phyloP scores from a whole-genome alignment of 106 monocot genomes.

The Platanthera guangdongensis region DNA sequence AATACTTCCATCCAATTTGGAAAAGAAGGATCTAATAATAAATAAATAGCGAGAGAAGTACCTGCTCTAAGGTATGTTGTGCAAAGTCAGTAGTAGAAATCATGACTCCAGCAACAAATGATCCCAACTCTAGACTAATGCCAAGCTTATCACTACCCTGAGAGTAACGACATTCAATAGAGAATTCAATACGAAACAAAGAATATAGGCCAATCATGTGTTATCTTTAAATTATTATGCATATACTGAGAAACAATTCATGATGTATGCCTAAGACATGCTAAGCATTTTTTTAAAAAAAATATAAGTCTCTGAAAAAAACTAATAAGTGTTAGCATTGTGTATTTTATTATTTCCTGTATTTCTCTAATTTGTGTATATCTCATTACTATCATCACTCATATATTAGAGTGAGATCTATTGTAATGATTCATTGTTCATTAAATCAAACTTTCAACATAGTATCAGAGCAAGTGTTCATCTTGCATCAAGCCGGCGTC shows the following conservation, averaged over 20 bases:
- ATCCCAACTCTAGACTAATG: conserved; percentile 93
- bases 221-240: not conserved
- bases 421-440: no score
- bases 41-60: conserved; percentile 8
- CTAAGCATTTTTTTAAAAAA: not conserved
- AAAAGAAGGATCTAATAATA: conserved; percentile 2
- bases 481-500: no score
- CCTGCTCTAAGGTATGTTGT: conserved; percentile 93
- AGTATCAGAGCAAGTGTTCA: no score
- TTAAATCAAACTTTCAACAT: no score
- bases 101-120: conserved; percentile 98
- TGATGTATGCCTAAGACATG: not conserved
- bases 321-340: no score
- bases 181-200: not conserved
- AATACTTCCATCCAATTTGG: not conserved
- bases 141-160: conserved; percentile 94
- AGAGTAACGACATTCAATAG: conserved; percentile 5
- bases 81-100: conserved; percentile 96
- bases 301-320: not conserved
- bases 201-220: not conserved
- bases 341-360: no score
- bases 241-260: not conserved
- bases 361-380: no score
- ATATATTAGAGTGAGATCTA: no score
- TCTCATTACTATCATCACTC: no score